Percentiles rank a stretch among this genome's conserved stretches.
Conservation (phyloP, 371 early-diverging fungal genomes). For the Mortierella sp. region DNA sequence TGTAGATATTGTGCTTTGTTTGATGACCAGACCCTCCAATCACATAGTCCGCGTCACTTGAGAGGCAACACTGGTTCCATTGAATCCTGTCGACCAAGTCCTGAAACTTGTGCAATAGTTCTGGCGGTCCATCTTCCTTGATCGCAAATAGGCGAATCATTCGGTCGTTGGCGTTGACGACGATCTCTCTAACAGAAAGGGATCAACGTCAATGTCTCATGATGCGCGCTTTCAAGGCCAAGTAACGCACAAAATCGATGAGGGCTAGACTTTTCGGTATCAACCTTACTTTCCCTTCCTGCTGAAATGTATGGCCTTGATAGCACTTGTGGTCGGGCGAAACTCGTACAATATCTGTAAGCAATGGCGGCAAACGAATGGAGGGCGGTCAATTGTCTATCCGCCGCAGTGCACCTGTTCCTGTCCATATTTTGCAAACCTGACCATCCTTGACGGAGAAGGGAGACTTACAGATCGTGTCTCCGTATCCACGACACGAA, state of each 20-base stretch:
- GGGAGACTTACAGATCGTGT: conserved; percentile 60
- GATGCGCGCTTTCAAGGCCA: not conserved
- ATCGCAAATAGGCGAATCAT: conserved; percentile 72
- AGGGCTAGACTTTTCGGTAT: no score
- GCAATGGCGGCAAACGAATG: not conserved
- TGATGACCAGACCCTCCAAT: conserved; percentile 85
- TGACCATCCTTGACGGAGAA: not conserved
- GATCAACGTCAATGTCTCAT: not conserved
- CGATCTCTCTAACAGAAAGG: conserved; percentile 66
- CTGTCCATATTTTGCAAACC: not conserved
- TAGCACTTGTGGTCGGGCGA: conserved; percentile 63
- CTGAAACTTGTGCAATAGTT: conserved; percentile 78
- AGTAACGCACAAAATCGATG: not conserved
- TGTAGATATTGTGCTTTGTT: conserved; percentile 90
- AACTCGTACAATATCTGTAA: conserved; percentile 51
- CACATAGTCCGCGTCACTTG: conserved; percentile 87
- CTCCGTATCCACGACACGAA: conserved; percentile 68
- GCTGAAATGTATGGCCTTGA: conserved; percentile 73
- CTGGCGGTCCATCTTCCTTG: conserved; percentile 59
- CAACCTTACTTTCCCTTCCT: conserved; percentile 56
- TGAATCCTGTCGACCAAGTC: conserved; percentile 89
- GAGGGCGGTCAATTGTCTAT: not conserved
- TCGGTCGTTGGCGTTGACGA: conserved; percentile 80
- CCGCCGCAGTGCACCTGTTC: no score
- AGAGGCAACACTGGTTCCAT: conserved; percentile 89